These are phyloP conservation scores for Endogone sp. DNA, from an alignment of 192 early-diverging fungal species.

Conservation along the genomic window DNA sequence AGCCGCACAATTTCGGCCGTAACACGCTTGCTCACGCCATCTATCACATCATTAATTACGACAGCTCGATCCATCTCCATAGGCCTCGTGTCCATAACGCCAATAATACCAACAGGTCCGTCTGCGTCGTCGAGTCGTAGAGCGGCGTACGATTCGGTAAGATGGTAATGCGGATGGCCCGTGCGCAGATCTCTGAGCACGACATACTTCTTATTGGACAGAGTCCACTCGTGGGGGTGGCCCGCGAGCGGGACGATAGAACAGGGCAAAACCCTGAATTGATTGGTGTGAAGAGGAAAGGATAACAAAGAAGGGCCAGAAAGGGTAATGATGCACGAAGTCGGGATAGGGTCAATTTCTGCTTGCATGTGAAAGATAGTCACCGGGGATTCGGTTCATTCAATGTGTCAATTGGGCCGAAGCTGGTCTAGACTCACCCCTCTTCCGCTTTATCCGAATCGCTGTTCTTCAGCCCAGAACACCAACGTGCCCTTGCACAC, in stretches of 20 bases:
- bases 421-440: too few species aligned
- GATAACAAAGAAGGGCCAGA: background rate
- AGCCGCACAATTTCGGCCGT: conserved; percentile 39
- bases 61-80: conserved; percentile 22
- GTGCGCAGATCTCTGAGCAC: conserved; percentile 1
- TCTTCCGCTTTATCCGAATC: background rate
- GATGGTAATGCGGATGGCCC: background rate
- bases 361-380: background rate
- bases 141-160: conserved; percentile 28
- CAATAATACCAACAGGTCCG: conserved; percentile 34
- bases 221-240: background rate
- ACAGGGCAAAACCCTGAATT: background rate
- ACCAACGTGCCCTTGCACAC: background rate
- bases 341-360: background rate
- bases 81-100: conserved; percentile 29
- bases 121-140: conserved; percentile 33
- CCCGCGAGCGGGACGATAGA: background rate
- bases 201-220: conserved; percentile 3
- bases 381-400: background rate
- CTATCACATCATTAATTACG: conserved; percentile 24
- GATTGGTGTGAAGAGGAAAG: background rate
- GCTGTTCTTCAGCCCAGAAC: background rate
- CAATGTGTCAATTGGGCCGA: background rate
- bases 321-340: background rate
- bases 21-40: conserved; percentile 26